phyloP scores from a whole-genome alignment of 2,329 filamentous ascomycete species.

The Cordyceps fumosorosea region DNA sequence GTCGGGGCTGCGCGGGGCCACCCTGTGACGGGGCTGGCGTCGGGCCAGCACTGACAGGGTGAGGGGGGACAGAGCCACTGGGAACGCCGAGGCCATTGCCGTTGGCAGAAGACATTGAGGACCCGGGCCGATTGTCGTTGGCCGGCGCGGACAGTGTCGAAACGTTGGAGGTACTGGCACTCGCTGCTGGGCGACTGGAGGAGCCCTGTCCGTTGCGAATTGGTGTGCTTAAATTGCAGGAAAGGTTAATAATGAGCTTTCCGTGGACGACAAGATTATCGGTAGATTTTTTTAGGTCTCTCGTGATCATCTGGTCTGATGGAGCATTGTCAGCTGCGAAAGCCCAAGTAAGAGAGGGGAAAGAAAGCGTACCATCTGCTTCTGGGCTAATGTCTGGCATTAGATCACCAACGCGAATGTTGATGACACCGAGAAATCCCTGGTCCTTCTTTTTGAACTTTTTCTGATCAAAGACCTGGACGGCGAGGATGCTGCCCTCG shows the following conservation, averaged over 20 bases:
- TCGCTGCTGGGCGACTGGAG: slow-evolving; percentile 33
- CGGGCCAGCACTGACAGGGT: slow-evolving; percentile 41
- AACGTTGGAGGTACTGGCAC: slow-evolving; percentile 7
- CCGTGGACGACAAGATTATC: slow-evolving; percentile 97
- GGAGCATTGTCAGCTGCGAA: slow-evolving; percentile 17
- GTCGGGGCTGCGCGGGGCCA: slow-evolving; percentile 26
- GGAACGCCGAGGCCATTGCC: slow-evolving; percentile 34
- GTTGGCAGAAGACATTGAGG: slow-evolving; percentile 45
- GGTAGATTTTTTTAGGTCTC: slow-evolving; percentile 94
- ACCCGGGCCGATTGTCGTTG: slow-evolving; percentile 44
- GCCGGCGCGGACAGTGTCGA: slow-evolving; percentile 35
- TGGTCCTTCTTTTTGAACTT: slow-evolving; percentile 99
- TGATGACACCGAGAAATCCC: slow-evolving; percentile 95
- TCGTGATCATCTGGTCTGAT: slow-evolving; percentile 95
- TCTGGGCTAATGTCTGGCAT: slow-evolving; percentile 78
- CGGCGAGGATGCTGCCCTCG: slow-evolving; percentile 92
- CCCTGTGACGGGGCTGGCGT: slow-evolving; percentile 25
- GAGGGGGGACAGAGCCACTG: slow-evolving; percentile 36
- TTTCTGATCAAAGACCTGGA: slow-evolving; percentile 99
- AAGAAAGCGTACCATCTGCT: slow-evolving; percentile 67
- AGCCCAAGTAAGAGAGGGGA: slow-evolving; percentile 5
- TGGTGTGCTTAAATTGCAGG: slow-evolving; percentile 75
- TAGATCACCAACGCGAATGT: slow-evolving; percentile 89
- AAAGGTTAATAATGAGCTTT: slow-evolving; percentile 93
- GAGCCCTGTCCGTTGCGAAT: slow-evolving; percentile 46